Conservation (phyloP, 2,329 filamentous ascomycete genomes). For the Penicillium sp. region DNA sequence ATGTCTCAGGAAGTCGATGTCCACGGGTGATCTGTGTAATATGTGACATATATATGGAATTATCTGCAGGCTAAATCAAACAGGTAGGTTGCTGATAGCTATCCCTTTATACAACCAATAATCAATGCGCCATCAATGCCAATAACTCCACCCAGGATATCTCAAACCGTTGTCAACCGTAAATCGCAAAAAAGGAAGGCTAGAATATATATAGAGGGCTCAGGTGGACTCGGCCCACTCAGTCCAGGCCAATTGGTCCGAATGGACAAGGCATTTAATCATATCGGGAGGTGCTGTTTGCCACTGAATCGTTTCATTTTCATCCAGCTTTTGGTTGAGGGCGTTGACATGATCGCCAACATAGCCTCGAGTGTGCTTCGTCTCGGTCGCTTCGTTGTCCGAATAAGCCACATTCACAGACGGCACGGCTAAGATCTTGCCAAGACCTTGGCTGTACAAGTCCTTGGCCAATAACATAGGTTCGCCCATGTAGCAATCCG, state of each 20-base stretch:
- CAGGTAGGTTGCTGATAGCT: background rate
- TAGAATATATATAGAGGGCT: background rate
- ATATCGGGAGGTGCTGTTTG: slow-evolving; percentile 20
- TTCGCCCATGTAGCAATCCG: slow-evolving; percentile 58
- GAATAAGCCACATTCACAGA: slow-evolving; percentile 59
- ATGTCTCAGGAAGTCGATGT: background rate
- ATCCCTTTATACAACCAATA: background rate
- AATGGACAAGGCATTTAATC: slow-evolving; percentile 21
- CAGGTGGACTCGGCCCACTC: background rate
- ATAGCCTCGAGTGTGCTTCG: slow-evolving; percentile 56
- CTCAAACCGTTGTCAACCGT: background rate
- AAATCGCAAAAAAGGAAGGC: background rate
- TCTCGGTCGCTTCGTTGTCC: slow-evolving; percentile 44
- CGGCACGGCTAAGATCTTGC: slow-evolving; percentile 59
- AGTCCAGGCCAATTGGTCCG: slow-evolving; percentile 9
- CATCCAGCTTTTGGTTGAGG: background rate
- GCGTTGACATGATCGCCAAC: slow-evolving; percentile 24
- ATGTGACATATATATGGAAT: background rate
- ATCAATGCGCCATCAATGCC: background rate
- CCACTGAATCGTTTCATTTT: slow-evolving; percentile 19
- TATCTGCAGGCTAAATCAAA: background rate
- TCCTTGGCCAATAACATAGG: slow-evolving; percentile 60
- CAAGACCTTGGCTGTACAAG: slow-evolving; percentile 52
- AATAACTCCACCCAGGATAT: background rate
- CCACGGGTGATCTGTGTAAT: background rate